Evolutionary conservation across 1,139 yeast species (phyloP).

Genomic region (Sugiyamaella neomexicana): DNA sequence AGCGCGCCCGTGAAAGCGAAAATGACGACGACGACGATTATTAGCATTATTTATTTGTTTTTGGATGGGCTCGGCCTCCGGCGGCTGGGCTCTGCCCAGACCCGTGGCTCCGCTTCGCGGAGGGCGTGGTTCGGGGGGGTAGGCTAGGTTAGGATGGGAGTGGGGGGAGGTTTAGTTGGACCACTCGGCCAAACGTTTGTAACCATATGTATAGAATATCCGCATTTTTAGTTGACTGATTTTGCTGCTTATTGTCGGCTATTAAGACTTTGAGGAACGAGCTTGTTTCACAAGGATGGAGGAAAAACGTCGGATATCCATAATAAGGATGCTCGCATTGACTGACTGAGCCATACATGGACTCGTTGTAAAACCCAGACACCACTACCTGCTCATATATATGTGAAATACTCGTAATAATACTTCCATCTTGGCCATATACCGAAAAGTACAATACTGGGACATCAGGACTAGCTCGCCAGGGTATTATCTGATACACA

Average conservation of each 20-base stretch:
- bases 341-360: slow-evolving; percentile 26
- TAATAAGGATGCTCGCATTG: slow-evolving; percentile 41
- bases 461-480: slow-evolving; percentile 36
- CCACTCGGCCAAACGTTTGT: slow-evolving; percentile 32
- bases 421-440: slow-evolving; percentile 23
- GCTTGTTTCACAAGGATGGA: slow-evolving; percentile 45
- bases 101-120: slow-evolving; percentile 4
- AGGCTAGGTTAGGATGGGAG: not conserved
- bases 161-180: slow-evolving; percentile 23
- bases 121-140: slow-evolving; percentile 1
- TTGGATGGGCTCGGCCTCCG: not conserved
- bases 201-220: slow-evolving; percentile 29
- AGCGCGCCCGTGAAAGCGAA: slow-evolving; percentile 24
- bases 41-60: slow-evolving; percentile 15
- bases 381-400: slow-evolving; percentile 26
- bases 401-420: slow-evolving; percentile 26
- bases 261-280: not conserved
- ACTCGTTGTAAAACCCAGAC: slow-evolving; percentile 16
- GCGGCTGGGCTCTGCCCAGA: slow-evolving; percentile 7
- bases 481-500: slow-evolving; percentile 32
- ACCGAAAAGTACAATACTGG: slow-evolving; percentile 39
- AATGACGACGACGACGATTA: slow-evolving; percentile 16
- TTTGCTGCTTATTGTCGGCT: not conserved
- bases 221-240: not conserved
- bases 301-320: slow-evolving; percentile 37